Evolutionary conservation across 306 rosid species (phyloP).

Genomic region (Urtica urens): DNA sequence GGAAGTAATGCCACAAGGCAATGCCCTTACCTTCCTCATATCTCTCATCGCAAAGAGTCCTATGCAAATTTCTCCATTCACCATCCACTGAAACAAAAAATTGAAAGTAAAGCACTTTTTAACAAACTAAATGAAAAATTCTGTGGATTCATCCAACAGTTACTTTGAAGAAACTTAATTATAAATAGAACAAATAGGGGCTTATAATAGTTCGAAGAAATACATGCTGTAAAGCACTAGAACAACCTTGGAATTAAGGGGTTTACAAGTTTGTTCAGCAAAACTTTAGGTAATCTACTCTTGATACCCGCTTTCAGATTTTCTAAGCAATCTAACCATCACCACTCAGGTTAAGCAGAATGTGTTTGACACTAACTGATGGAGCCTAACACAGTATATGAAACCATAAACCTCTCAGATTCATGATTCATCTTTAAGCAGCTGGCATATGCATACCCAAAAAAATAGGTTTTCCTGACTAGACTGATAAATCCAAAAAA

Average conservation of each 20-base stretch:
- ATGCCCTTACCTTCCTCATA: constrained; percentile 69
- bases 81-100: constrained; percentile 79
- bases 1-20: constrained; percentile 10
- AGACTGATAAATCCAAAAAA: neutral
- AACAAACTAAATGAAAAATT: too few species aligned
- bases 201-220: constrained; percentile 7
- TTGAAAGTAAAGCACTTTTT: constrained; percentile 15
- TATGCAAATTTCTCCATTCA: constrained; percentile 97
- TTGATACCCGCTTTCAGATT: neutral
- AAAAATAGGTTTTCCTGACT: too few species aligned
- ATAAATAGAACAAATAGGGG: neutral
- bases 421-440: neutral
- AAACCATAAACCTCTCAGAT: constrained; percentile 1
- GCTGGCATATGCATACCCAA: too few species aligned
- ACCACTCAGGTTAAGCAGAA: neutral
- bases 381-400: neutral
- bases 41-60: constrained; percentile 86
- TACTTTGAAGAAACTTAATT: too few species aligned
- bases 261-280: too few species aligned
- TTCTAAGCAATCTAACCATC: neutral
- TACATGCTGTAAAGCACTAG: too few species aligned
- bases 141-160: too few species aligned
- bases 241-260: too few species aligned
- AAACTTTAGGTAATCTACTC: neutral
- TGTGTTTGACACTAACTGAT: neutral